Base-by-base conservation (phyloP, 2,329 filamentous ascomycete genomes). In the Bertia moriformis region DNA sequence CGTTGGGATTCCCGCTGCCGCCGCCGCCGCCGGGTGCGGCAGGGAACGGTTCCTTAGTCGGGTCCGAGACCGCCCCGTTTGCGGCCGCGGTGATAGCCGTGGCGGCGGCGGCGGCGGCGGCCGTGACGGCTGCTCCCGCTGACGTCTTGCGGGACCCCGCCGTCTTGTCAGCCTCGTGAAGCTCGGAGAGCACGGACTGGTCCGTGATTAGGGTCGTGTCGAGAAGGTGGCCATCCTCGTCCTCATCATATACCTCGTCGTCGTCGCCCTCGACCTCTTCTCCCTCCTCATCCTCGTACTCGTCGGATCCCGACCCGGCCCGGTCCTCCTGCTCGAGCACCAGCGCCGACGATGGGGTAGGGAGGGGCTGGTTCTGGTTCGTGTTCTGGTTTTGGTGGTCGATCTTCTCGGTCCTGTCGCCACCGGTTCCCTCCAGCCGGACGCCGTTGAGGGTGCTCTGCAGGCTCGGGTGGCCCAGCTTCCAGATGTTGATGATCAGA, bases 401-500 rank as follows among this genome's bases (percentile, higher is more conserved):
- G 18, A 79, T 68, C 56, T 93, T 91, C 50, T 93, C 88, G 0
- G 86, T 94, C 62, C 91, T 93, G 57, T 95, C 88, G 17, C 86
- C 87, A 4, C 85, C 82, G 1, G 76, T 80, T 44, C 85, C 79
- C 45, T 88, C 83, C 2, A 95, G 67, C 12, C 76, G 73, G 10
- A 93, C 85, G 3, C 91, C 89, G 45, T 95, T 95, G 3, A 94
- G 66, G 3, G 86, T 93, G 54, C 87, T 94, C 56, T 86, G 85
- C 20, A 98, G 63, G 40, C 86, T 86, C 2, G 91, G 89, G 55
- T 98, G 91, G 13, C 85, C 91, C 19, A 95, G 81, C 57, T 94
- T 94, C 91, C 91, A 98, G 42, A 98, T 96, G 43, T 93, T 93
- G 47, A 98, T 83, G 53, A 98, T 88, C 36, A 98, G 65, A 54